phyloP scores from a whole-genome alignment of 257 asterid species.

The Forsythia suspensa region DNA sequence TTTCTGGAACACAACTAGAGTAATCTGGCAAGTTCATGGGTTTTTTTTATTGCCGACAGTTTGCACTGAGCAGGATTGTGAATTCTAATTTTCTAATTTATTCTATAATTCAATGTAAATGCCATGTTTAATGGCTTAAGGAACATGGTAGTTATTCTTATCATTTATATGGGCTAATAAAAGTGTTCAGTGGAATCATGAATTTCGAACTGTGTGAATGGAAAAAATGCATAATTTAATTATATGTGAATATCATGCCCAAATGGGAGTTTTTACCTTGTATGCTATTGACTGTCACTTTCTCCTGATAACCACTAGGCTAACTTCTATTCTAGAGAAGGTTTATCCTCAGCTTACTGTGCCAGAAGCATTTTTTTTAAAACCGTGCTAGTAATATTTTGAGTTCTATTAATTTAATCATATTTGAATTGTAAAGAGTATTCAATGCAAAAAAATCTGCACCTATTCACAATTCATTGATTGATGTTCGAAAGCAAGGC shows the following conservation, averaged over 20 bases:
- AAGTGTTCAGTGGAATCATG: not conserved
- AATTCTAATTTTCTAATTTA: not conserved
- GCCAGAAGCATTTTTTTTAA: not conserved
- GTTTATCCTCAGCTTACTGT: not conserved
- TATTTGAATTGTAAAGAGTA: not conserved
- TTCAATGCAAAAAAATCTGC: not conserved
- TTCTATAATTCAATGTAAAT: not conserved
- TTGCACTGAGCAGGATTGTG: not conserved
- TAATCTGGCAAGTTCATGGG: not conserved
- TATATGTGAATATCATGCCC: not conserved
- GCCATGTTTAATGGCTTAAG: not conserved
- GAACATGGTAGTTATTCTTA: not conserved
- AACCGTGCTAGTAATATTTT: no score
- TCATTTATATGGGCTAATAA: not conserved
- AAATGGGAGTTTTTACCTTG: not conserved
- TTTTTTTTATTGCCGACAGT: not conserved
- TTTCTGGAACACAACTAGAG: conserved; percentile 4
- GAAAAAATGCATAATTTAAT: not conserved
- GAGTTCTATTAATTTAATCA: not conserved
- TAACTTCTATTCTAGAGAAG: not conserved
- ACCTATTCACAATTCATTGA: not conserved
- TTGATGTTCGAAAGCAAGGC: not conserved
- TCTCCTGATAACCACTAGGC: not conserved
- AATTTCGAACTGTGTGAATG: not conserved
- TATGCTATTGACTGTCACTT: not conserved